Evolutionary conservation across 2,329 filamentous ascomycete genomes (phyloP), one percentile per base, ranked within the genome.

Genomic region (Epichloe amarillans): DNA sequence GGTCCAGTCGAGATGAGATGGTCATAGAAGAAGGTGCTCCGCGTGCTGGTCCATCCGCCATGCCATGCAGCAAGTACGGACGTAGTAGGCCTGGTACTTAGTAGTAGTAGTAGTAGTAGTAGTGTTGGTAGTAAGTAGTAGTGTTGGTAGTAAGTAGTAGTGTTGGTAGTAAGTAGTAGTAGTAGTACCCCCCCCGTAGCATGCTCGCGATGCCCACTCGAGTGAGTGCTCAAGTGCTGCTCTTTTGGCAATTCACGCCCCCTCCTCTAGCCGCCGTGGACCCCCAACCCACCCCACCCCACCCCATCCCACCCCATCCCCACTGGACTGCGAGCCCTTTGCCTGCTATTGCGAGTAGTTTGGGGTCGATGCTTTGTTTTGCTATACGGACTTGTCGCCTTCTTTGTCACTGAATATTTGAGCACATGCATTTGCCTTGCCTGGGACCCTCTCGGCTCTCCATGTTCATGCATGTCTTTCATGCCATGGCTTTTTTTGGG

Each of bases 381-480:
- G 12, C 6, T 17, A 14, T 7, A 41, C n/a, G n/a, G n/a, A 37
- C 26, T 36, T 43, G n/a, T 35, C 19, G 50, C 45, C 40, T 50
- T 37, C 51, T 51, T 50, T 47, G 50, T 55, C 50, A 52, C 55
- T 55, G 52, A 50, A 53, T 53, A 54, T 49, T 51, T 23, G 47
- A 46, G 50, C 52, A 53, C 53, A 53, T 57, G 52, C 53, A 52
- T 50, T 53, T 59, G 53, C 55, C 55, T 58, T 58, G 54, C 58
- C 44, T 46, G 54, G 56, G 64, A 65, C 63, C 62, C 63, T 64
- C 61, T 46, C n/a, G 41, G 45, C 60, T 63, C 63, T 64, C 64
- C 64, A 66, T 66, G 62, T 60, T 60, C 63, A 65, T 67, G 64
- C 65, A 66, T 59, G 55, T 50, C n/a, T n/a, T n/a, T n/a, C 56